Percentiles rank a stretch among this genome's conserved stretches.
phyloP scores from a whole-genome alignment of 2,329 filamentous ascomycete genomes.

The Xylaria sp. region DNA sequence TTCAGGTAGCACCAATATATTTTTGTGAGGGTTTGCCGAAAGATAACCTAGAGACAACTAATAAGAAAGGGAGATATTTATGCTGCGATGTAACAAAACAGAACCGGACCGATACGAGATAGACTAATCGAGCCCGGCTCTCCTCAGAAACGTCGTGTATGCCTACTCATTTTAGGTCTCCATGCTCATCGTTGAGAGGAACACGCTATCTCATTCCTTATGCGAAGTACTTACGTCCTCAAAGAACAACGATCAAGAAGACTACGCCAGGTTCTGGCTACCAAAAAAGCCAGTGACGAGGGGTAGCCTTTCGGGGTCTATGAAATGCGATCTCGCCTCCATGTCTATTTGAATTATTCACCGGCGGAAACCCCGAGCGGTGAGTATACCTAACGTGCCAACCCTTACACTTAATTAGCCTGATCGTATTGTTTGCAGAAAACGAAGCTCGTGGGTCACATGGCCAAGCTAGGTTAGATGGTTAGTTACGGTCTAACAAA shows the following conservation, averaged over 20 bases:
- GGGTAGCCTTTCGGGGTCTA: neutral
- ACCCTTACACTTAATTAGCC: conserved; percentile 8
- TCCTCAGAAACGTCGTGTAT: conserved; percentile 9
- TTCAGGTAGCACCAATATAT: conserved; percentile 14
- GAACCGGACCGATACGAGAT: conserved; percentile 33
- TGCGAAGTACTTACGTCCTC: conserved; percentile 29
- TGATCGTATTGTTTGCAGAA: conserved; percentile 11
- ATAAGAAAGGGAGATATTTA: conserved; percentile 16
- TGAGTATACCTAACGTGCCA: conserved; percentile 15
- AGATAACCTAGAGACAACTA: conserved; percentile 20
- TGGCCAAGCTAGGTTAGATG: conserved; percentile 17
- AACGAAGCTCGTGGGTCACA: conserved; percentile 20
- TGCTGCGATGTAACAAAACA: conserved; percentile 35
- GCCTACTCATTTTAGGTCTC: conserved; percentile 8
- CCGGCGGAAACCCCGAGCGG: neutral
- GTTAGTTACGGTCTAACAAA: conserved; percentile 20
- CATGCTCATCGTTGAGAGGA: conserved; percentile 31
- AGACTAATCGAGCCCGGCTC: conserved; percentile 13
- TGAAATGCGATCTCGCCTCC: conserved; percentile 1
- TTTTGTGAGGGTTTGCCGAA: conserved; percentile 19
- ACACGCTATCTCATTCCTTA: conserved; percentile 32
- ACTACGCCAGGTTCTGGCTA: conserved; percentile 1
- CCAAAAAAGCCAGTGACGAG: conserved; percentile 1
- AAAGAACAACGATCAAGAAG: conserved; percentile 8
- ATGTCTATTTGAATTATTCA: conserved; percentile 1